Evolutionary conservation across 2,329 filamentous ascomycete genomes (phyloP).

Genomic region (Aspergillus fructus): DNA sequence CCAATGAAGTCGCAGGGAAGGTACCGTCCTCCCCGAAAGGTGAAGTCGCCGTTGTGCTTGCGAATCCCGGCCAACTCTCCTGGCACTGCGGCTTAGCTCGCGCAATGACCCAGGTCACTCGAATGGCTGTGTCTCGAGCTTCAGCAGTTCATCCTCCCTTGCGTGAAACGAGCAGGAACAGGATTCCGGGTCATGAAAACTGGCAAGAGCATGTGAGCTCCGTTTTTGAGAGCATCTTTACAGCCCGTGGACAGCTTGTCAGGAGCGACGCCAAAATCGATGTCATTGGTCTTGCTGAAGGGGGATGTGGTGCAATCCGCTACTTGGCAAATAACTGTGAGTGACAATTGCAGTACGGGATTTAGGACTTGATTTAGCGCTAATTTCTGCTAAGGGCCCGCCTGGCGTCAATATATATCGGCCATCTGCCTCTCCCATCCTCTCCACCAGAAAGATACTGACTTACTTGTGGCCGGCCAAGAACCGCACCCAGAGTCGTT

Average conservation of each 20-base stretch:
- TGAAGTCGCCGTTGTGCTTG: constrained; percentile 59
- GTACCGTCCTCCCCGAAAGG: background rate
- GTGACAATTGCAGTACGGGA: constrained; percentile 26
- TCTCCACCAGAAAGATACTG: constrained; percentile 29
- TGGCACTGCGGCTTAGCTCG: constrained; percentile 69
- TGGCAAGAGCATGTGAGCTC: constrained; percentile 63
- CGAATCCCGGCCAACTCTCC: constrained; percentile 74
- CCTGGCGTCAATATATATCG: constrained; percentile 40
- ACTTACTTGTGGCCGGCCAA: constrained; percentile 20
- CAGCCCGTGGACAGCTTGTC: constrained; percentile 41
- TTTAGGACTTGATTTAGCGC: background rate
- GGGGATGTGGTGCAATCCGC: constrained; percentile 56
- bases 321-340: constrained; percentile 59
- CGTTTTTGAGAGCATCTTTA: constrained; percentile 65
- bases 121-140: constrained; percentile 59
- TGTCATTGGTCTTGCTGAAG: constrained; percentile 69
- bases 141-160: constrained; percentile 61
- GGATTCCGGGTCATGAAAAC: constrained; percentile 59
- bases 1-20: constrained; percentile 13
- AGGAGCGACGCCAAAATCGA: constrained; percentile 58
- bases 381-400: constrained; percentile 31
- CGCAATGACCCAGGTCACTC: constrained; percentile 59
- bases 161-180: constrained; percentile 57
- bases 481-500: constrained; percentile 19
- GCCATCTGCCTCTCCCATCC: constrained; percentile 42